Evolutionary conservation across 2,329 filamentous ascomycete species (phyloP).

Genomic region (Coniochaeta sp.): DNA sequence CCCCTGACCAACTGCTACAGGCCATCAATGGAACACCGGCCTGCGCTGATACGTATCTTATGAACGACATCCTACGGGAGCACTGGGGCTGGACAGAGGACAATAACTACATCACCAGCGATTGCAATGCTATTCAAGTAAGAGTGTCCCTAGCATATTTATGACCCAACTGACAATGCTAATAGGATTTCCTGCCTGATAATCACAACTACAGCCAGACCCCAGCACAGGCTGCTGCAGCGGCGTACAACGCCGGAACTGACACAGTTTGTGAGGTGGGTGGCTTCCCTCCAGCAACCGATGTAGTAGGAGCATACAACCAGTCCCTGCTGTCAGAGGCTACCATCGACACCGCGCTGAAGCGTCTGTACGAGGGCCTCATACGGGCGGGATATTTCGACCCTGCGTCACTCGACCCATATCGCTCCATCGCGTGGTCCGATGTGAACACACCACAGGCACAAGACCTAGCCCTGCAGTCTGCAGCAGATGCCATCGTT

Average conservation of each 20-base stretch:
- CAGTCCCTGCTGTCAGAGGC: slow-evolving; percentile 19
- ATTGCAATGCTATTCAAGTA: slow-evolving; percentile 53
- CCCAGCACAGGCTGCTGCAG: slow-evolving; percentile 24
- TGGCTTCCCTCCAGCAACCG: slow-evolving; percentile 3
- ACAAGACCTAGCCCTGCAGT: slow-evolving; percentile 47
- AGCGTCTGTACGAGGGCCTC: slow-evolving; percentile 46
- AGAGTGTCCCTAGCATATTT: neutral
- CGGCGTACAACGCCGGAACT: slow-evolving; percentile 26
- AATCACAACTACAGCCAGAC: slow-evolving; percentile 29
- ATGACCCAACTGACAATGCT: neutral
- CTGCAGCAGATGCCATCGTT: slow-evolving; percentile 38
- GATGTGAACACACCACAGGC: slow-evolving; percentile 48
- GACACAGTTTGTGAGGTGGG: slow-evolving; percentile 24
- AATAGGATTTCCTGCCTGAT: slow-evolving; percentile 38
- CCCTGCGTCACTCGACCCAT: slow-evolving; percentile 24
- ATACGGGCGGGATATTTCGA: slow-evolving; percentile 54
- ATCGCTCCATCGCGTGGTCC: slow-evolving; percentile 43
- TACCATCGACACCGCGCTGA: slow-evolving; percentile 40
- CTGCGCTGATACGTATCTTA: slow-evolving; percentile 55
- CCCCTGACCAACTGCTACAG: neutral
- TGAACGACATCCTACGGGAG: slow-evolving; percentile 55
- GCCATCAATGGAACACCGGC: slow-evolving; percentile 55
- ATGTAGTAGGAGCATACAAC: slow-evolving; percentile 8
- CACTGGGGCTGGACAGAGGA: slow-evolving; percentile 58
- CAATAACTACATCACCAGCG: slow-evolving; percentile 56